phyloP scores from a whole-genome alignment of 1,284 basidiomycete species.

The Boletus semigastroideus region DNA sequence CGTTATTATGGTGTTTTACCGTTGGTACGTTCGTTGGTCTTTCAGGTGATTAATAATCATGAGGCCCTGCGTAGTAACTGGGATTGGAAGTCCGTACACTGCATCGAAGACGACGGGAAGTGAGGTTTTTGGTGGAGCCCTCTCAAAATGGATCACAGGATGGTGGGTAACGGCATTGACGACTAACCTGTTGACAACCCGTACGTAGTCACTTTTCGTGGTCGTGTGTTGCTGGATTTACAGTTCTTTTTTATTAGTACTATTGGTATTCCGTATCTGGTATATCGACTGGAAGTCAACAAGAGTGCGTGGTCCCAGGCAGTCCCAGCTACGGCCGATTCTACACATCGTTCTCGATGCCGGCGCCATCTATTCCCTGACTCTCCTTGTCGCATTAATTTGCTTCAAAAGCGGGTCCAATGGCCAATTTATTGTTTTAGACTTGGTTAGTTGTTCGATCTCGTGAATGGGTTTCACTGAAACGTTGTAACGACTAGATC shows the following conservation, averaged over 20 bases:
- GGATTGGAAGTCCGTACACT: slow-evolving; percentile 11
- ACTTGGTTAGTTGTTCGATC: slow-evolving; percentile 11
- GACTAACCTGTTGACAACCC: slow-evolving; percentile 20
- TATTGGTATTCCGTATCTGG: slow-evolving; percentile 27
- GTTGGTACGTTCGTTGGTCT: slow-evolving; percentile 8
- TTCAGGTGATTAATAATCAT: neutral
- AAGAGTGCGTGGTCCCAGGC: neutral
- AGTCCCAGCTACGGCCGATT: slow-evolving; percentile 15
- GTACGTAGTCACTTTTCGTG: slow-evolving; percentile 5
- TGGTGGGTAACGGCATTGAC: slow-evolving; percentile 14
- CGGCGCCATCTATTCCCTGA: slow-evolving; percentile 21
- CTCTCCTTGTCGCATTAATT: slow-evolving; percentile 12
- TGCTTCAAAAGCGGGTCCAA: slow-evolving; percentile 9
- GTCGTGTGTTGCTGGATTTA: neutral
- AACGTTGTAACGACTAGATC: slow-evolving; percentile 1
- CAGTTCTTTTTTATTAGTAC: slow-evolving; percentile 1
- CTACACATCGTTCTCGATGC: slow-evolving; percentile 24
- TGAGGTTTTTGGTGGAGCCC: slow-evolving; percentile 11
- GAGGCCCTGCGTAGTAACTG: slow-evolving; percentile 15
- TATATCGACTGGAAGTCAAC: slow-evolving; percentile 12
- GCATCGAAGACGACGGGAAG: neutral
- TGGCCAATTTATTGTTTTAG: slow-evolving; percentile 16
- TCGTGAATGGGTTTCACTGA: neutral
- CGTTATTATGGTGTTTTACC: slow-evolving; percentile 19
- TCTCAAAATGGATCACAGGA: slow-evolving; percentile 18